Conservation (phyloP, 345 rosid species). For the Triadica sebifera region DNA sequence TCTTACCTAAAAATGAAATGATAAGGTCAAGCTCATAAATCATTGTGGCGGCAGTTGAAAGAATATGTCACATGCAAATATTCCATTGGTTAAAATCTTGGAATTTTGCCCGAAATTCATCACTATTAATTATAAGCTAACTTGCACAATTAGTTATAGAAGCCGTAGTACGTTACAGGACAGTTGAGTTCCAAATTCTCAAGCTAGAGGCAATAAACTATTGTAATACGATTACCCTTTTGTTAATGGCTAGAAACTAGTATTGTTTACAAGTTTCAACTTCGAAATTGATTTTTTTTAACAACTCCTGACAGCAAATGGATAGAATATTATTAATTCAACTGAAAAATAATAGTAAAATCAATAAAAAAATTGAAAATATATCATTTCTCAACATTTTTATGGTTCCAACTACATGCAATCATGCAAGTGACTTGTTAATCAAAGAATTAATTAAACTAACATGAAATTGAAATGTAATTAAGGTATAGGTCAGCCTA, state of each 20-base stretch:
- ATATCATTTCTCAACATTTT: not conserved
- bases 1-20: not conserved
- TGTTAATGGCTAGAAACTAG: too few species aligned
- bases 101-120: constrained; percentile 7
- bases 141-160: not conserved
- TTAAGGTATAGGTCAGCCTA: too few species aligned
- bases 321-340: constrained; percentile 3
- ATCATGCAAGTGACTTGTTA: constrained; percentile 16
- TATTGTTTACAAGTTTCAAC: not conserved
- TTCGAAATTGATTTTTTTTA: not conserved
- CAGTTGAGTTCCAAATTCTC: constrained; percentile 23
- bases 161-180: constrained; percentile 32
- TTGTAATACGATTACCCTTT: not conserved
- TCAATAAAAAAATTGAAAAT: not conserved
- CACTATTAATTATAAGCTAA: not conserved
- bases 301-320: constrained; percentile 6
- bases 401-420: constrained; percentile 12
- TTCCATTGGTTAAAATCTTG: not conserved
- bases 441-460: constrained; percentile 15
- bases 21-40: not conserved
- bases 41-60: too few species aligned
- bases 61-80: not conserved
- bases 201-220: constrained; percentile 19
- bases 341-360: constrained; percentile 31
- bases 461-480: not conserved